Evolutionary conservation across 1,284 basidiomycete species (phyloP), one percentile per base, ranked within the genome.

Genomic region (Athelia sp.): DNA sequence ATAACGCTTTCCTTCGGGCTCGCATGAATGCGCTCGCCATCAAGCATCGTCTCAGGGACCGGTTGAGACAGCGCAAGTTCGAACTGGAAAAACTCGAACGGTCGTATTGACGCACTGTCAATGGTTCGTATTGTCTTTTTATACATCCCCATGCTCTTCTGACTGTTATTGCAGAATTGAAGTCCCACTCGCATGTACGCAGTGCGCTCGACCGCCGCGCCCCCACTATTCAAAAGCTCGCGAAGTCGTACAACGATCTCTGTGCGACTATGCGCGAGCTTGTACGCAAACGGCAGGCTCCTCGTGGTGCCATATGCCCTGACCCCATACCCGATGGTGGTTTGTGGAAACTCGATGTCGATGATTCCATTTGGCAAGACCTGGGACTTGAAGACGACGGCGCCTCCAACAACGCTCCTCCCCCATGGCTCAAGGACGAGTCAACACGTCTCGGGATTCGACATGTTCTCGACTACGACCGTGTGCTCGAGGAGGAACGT

Each of bases 31-130:
- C 59, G 13, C 43, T 35, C 2, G 54, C 59, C 3, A 17, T 63
- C 9, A 64, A 64, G 40, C 48, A 46, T 2, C 43, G 58, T 4
- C 47, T 64, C 4, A 47, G 52, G 15, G 57, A 61, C 19, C 43
- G 49, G 8, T 49, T 64, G 15, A 46, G 55, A 1, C 46, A 58
- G 13, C 44, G 54, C 2, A 62, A 61, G 43, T 64, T 62, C 52
- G 57, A 64, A 48, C 40, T 60, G n/a, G 58, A 61, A 21, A 40
- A 38, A 18, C 29, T 62, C 2, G 58, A 63, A 48, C 48, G 53
- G 6, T 48, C 51, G 1, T 58, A 54, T 42, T 24, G 52, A 17
- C 48, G 48, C 17, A 55, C 50, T 8, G 24, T 44, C 6, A 44
- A 44, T 26, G 43, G 43, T 44, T 6, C 26, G 21, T 9, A 26